A percentile compares a stretch with the other conserved stretches of the same genome.
phyloP scores from a whole-genome alignment of 306 rosid genomes.

The Medicago lupulina region DNA sequence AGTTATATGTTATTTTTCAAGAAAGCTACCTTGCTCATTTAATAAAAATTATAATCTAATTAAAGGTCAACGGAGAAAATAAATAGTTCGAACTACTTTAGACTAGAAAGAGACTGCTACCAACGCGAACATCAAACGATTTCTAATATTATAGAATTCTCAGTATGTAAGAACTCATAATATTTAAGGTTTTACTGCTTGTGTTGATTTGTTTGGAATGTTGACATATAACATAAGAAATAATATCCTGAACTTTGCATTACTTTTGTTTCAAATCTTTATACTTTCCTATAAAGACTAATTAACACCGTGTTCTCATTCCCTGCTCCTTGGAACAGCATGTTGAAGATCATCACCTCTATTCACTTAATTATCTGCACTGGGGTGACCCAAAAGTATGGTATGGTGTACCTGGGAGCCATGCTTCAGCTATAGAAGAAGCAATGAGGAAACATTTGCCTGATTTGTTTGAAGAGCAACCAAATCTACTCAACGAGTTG shows the following conservation, averaged over 20 bases:
- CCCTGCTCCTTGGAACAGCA: slow-evolving; percentile 65
- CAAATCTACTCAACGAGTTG: slow-evolving; percentile 91
- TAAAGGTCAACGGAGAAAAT: no score
- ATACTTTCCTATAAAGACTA: slow-evolving; percentile 31
- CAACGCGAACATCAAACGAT: no score
- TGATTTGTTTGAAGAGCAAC: slow-evolving; percentile 85
- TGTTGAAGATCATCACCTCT: slow-evolving; percentile 97
- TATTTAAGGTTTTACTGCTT: slow-evolving; percentile 26
- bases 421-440: slow-evolving; percentile 73
- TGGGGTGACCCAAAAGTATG: slow-evolving; percentile 97
- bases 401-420: slow-evolving; percentile 92
- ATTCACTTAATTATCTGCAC: slow-evolving; percentile 89
- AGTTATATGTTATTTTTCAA: no score
- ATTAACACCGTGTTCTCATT: slow-evolving; percentile 35
- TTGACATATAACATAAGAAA: slow-evolving; percentile 20
- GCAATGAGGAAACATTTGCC: slow-evolving; percentile 86
- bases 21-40: no score
- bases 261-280: slow-evolving; percentile 36
- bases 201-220: slow-evolving; percentile 16
- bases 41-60: no score
- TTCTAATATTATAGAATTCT: no score
- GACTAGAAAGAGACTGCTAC: no score
- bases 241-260: slow-evolving; percentile 17
- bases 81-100: no score
- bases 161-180: background rate